These are phyloP conservation scores for Endoconidiophora laricicola DNA, from an alignment of 2,329 filamentous ascomycete genomes.

Conservation along the genomic window DNA sequence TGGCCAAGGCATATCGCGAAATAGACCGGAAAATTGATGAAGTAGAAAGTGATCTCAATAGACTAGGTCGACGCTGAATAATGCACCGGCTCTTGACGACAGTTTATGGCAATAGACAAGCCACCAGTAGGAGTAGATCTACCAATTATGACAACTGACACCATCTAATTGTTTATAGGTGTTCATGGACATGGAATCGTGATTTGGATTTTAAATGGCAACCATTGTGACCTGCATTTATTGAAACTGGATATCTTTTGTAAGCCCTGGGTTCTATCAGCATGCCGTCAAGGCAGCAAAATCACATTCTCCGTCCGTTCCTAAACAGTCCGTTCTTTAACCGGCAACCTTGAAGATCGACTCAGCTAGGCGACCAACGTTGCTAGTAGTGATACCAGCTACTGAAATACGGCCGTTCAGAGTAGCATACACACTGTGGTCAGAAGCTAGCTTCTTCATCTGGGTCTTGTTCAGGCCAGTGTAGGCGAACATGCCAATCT, in stretches of 20 bases:
- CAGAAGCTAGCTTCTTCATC: conserved; percentile 81
- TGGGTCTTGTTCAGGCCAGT: conserved; percentile 81
- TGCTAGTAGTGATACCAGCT: conserved; percentile 64
- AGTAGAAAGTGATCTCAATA: conserved; percentile 29
- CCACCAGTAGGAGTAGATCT: not conserved
- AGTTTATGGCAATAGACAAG: no score
- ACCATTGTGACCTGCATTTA: not conserved
- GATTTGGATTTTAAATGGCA: no score
- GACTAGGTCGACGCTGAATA: conserved; percentile 17
- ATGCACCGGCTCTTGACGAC: no score
- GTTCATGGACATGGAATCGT: not conserved
- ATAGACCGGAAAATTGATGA: conserved; percentile 34
- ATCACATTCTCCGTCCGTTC: not conserved
- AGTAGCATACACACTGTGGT: conserved; percentile 95
- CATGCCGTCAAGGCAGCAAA: no score
- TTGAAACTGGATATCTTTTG: conserved; percentile 10
- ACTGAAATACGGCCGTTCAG: conserved; percentile 80
- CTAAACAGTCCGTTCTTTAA: conserved; percentile 20
- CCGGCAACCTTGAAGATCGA: conserved; percentile 73
- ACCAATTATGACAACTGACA: not conserved
- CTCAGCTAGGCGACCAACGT: conserved; percentile 66
- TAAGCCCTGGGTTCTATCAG: not conserved
- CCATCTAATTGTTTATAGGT: not conserved
- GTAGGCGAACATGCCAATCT: conserved; percentile 99
- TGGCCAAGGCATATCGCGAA: conserved; percentile 34